Base-by-base conservation (phyloP, 345 rosid genomes). In the Populus tremula region DNA sequence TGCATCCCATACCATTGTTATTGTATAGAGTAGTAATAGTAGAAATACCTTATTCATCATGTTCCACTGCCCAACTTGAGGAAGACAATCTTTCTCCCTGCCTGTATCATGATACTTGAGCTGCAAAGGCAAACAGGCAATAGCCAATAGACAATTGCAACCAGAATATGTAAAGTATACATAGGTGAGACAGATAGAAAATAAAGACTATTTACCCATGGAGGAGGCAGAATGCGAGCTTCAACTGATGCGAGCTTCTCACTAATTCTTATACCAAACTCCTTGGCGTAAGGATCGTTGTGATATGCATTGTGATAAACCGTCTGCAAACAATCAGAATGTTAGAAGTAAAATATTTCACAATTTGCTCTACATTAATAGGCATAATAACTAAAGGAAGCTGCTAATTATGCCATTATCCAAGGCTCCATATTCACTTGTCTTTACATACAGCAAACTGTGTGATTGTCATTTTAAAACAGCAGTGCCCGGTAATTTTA, bases 51-150 rank as follows among this genome's bases (percentile, higher is more conserved):
- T 96, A 18, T 96, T 94, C 99, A 92, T 94, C 99, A 96, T 96
- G 67, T 96, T 96, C 99, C 99, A 96, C 67, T 93, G 97, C 5
- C 99, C 99, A 72, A 94, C 96, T 81, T 94, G 95, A 64, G 99
- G 99, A 56, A 89, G 82, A 80, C 97, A 92, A 76, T 89, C 89
- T 87, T 86, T 91, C 81, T 94, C 96, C 79, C 92, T 87, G 35
- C 98, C 98, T 1, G 97, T 92, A 25, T 94, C 98, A 62, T 96
- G 99, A 82, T 96, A 96, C 81, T 94, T 96, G 27, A 96, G 96
- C 99, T 96, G 90, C 81, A 77, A 23, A 25, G 41, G 16, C 65
- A 76, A 77, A 72, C 45, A 79, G 64, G 21, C 33, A 78, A n/a
- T 47, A 63, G 16, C 21, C 31, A 31, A 20, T 49, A 18, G 7